Conservation (phyloP, 768 basidiomycete species). For the Trametes punicea region DNA sequence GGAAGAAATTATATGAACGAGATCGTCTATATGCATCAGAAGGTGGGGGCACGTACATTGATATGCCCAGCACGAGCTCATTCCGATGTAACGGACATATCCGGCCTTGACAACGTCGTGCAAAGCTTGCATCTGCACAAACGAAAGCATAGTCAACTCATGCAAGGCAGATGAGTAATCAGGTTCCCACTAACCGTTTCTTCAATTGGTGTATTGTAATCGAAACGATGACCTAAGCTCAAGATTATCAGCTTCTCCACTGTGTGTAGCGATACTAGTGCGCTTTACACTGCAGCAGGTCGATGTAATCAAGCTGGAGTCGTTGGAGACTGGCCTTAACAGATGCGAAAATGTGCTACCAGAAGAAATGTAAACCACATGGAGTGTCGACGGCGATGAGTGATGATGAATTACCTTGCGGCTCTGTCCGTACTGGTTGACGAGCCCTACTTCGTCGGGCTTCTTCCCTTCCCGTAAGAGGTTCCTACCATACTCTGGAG, state of each 20-base stretch:
- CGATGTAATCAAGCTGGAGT: slow-evolving; percentile 68
- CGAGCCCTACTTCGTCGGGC: slow-evolving; percentile 29
- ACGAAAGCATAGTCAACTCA: neutral
- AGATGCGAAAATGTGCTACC: slow-evolving; percentile 68
- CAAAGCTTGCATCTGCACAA: slow-evolving; percentile 40
- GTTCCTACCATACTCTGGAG: too few species aligned
- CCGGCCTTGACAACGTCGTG: slow-evolving; percentile 43
- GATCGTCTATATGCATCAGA: neutral
- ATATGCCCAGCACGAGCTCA: slow-evolving; percentile 33
- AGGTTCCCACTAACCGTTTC: slow-evolving; percentile 29
- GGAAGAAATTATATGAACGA: neutral
- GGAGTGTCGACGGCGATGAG: neutral
- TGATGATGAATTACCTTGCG: slow-evolving; percentile 31
- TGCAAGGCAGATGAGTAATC: neutral
- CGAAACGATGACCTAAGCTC: slow-evolving; percentile 23
- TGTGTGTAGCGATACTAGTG: too few species aligned
- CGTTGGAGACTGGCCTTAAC: slow-evolving; percentile 61
- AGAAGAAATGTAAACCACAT: neutral
- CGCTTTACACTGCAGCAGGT: slow-evolving; percentile 24
- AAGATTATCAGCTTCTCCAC: neutral
- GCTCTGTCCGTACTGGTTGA: slow-evolving; percentile 36
- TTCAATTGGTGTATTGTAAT: slow-evolving; percentile 38
- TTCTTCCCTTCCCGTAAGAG: neutral
- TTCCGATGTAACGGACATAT: slow-evolving; percentile 38
- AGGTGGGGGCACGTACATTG: slow-evolving; percentile 23